These are phyloP conservation scores for Aspergillus cristatus DNA, from an alignment of 495 filamentous ascomycete species.

Conservation along the genomic window DNA sequence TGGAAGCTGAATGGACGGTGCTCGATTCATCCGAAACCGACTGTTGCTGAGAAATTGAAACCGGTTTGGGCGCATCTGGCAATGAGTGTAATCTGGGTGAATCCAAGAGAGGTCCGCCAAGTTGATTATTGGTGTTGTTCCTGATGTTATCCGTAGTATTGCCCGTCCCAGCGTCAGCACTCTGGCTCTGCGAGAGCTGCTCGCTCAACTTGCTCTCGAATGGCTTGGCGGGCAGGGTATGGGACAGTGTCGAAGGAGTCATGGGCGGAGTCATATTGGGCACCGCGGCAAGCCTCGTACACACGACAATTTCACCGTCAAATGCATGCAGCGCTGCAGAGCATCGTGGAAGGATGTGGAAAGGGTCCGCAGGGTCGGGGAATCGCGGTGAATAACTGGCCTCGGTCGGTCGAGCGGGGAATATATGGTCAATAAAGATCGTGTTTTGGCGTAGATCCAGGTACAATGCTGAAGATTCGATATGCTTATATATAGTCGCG, in stretches of 20 bases:
- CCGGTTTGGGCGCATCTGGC: slow-evolving; percentile 34
- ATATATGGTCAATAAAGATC: too few species aligned
- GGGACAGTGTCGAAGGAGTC: slow-evolving; percentile 13
- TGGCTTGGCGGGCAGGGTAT: slow-evolving; percentile 12
- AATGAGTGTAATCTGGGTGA: slow-evolving; percentile 35
- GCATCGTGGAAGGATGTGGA: not conserved
- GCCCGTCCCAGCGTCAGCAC: too few species aligned
- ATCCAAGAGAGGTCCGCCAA: slow-evolving; percentile 14
- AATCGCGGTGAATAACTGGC: not conserved
- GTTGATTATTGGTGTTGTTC: slow-evolving; percentile 12
- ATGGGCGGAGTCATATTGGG: slow-evolving; percentile 14
- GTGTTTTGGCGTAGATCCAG: too few species aligned
- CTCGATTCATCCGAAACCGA: slow-evolving; percentile 21
- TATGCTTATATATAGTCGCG: too few species aligned
- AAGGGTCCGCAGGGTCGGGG: not conserved
- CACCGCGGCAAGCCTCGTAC: slow-evolving; percentile 1
- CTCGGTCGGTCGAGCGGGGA: too few species aligned
- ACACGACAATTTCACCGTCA: slow-evolving; percentile 4
- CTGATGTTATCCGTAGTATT: not conserved
- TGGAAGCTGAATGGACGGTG: slow-evolving; percentile 10
- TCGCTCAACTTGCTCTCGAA: slow-evolving; percentile 37
- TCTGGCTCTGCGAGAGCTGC: slow-evolving; percentile 30
- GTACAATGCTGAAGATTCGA: too few species aligned
- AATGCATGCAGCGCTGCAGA: not conserved
- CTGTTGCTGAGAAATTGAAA: slow-evolving; percentile 13